Percentiles rank a stretch among this genome's conserved stretches.
Evolutionary conservation across 1,284 basidiomycete genomes (phyloP).

Genomic region (Ceratobasidium sp.): DNA sequence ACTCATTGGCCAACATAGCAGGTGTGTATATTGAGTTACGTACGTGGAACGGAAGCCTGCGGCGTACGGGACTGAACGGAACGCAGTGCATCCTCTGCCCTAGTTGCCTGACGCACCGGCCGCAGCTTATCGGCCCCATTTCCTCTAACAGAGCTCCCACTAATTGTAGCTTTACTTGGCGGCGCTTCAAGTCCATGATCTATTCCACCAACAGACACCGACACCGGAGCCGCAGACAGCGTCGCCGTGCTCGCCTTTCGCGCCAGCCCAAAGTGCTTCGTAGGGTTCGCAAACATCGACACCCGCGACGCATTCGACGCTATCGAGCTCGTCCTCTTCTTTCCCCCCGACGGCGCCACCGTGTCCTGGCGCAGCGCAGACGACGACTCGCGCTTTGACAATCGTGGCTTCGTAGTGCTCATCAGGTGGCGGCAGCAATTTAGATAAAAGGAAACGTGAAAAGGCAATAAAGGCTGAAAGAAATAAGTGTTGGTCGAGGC

Average conservation of each 20-base stretch:
- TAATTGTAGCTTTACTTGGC: background rate
- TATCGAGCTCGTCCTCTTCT: conserved; percentile 25
- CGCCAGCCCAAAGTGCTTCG: conserved; percentile 40
- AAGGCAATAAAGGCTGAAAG: conserved; percentile 1
- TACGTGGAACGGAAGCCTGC: conserved; percentile 12
- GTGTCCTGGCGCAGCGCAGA: conserved; percentile 29
- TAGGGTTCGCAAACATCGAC: conserved; percentile 36
- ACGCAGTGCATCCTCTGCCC: conserved; percentile 39
- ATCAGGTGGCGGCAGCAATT: conserved; percentile 34
- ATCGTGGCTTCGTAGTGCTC: conserved; percentile 17
- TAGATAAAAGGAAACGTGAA: conserved; percentile 8
- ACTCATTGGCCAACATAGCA: conserved; percentile 2
- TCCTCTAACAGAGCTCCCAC: background rate
- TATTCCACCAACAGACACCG: conserved; percentile 9
- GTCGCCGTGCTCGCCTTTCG: conserved; percentile 43
- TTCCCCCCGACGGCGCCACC: conserved; percentile 11
- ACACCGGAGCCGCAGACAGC: conserved; percentile 32
- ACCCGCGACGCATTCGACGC: conserved; percentile 26
- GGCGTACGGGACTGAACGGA: conserved; percentile 17
- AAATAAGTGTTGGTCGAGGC: conserved; percentile 2
- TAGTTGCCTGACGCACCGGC: conserved; percentile 36
- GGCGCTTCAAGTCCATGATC: conserved; percentile 22
- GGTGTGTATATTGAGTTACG: background rate
- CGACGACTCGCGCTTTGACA: conserved; percentile 41
- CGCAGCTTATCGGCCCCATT: conserved; percentile 3